These are phyloP conservation scores for Nicotiana tomentosiformis DNA, from an alignment of 257 asterid genomes.

Conservation along the genomic window DNA sequence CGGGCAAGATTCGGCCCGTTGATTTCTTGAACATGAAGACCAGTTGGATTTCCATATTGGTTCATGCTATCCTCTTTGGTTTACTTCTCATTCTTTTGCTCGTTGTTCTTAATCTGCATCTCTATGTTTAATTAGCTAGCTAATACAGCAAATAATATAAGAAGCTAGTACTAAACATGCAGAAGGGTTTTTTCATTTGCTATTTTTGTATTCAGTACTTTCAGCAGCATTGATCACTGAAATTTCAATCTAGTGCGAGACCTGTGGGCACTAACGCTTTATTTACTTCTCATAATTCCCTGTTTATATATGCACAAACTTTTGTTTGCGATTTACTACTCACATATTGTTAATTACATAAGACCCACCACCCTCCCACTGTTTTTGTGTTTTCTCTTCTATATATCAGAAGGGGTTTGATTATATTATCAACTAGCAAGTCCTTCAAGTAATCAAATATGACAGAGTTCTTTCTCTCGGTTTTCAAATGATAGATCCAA, in stretches of 20 bases:
- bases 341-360: not conserved
- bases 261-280: no score
- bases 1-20: slow-evolving; percentile 61
- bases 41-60: slow-evolving; percentile 40
- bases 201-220: not conserved
- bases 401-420: not conserved
- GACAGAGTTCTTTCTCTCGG: not conserved
- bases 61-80: slow-evolving; percentile 69
- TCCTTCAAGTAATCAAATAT: not conserved
- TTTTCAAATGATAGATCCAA: not conserved
- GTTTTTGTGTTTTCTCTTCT: not conserved
- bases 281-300: not conserved
- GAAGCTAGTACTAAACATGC: not conserved
- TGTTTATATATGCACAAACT: not conserved
- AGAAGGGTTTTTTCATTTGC: not conserved
- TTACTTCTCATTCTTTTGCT: slow-evolving; percentile 73
- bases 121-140: slow-evolving; percentile 41
- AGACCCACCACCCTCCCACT: not conserved
- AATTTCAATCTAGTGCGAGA: not conserved
- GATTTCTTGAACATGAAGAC: slow-evolving; percentile 89
- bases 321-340: not conserved
- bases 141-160: not conserved
- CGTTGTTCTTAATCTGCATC: slow-evolving; percentile 51
- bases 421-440: no score
- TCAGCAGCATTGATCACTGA: not conserved